Evolutionary conservation across 345 rosid species (phyloP).

Genomic region (Pelargonium nanum): DNA sequence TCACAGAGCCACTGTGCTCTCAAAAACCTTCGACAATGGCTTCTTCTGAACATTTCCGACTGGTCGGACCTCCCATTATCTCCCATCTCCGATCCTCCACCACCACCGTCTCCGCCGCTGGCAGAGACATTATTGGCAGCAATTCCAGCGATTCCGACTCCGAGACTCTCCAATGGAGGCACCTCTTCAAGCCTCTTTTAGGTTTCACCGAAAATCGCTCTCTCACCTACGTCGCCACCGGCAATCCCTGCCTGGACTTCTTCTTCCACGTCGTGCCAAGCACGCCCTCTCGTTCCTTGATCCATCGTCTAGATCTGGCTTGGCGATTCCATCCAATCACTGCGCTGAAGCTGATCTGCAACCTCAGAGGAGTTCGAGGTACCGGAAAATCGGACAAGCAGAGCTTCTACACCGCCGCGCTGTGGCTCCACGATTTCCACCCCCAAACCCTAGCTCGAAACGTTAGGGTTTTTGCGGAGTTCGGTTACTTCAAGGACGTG

Average conservation of each 20-base stretch:
- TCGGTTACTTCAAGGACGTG: slow-evolving; percentile 59
- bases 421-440: slow-evolving; percentile 45
- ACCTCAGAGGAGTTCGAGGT: slow-evolving; percentile 60
- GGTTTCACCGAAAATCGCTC: slow-evolving; percentile 36
- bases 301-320: slow-evolving; percentile 17
- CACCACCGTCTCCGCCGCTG: no score
- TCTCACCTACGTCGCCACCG: slow-evolving; percentile 24
- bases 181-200: slow-evolving; percentile 26
- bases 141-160: no score
- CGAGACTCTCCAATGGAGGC: no score
- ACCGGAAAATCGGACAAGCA: slow-evolving; percentile 52
- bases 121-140: no score
- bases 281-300: slow-evolving; percentile 23
- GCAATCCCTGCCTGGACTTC: slow-evolving; percentile 51
- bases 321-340: slow-evolving; percentile 44
- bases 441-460: slow-evolving; percentile 56
- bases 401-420: slow-evolving; percentile 47
- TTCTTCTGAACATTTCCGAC: no score
- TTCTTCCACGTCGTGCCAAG: slow-evolving; percentile 53
- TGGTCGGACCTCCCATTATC: no score
- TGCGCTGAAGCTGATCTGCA: slow-evolving; percentile 46
- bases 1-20: no score
- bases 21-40: no score
- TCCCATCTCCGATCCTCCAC: no score
- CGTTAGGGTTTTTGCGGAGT: slow-evolving; percentile 19